Conservation (phyloP, 73 alveolate species). For the Stentor coeruleus region DNA sequence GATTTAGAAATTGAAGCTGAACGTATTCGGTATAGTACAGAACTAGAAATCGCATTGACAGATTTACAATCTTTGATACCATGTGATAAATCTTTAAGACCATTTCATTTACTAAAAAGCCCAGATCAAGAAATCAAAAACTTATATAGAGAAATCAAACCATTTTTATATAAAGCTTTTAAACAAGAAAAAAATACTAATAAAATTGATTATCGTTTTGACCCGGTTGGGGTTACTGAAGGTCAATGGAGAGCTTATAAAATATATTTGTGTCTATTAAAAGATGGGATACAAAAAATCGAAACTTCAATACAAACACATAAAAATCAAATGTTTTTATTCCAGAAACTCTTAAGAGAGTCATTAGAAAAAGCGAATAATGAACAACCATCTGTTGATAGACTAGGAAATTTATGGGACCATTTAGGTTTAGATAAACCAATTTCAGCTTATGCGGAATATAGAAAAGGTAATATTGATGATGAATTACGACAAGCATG, state of each 20-base stretch:
- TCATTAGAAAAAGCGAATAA: neutral
- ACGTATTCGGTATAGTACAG: neutral
- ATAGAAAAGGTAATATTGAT: constrained; percentile 19
- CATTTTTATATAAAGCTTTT: neutral
- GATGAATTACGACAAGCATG: too few species aligned
- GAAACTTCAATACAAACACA: neutral
- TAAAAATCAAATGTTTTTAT: neutral
- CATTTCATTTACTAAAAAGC: neutral
- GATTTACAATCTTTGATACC: too few species aligned
- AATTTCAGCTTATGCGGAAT: constrained; percentile 40
- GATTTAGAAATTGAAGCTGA: constrained; percentile 25
- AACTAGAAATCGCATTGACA: constrained; percentile 36
- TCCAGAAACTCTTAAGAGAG: neutral
- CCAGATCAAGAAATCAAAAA: neutral
- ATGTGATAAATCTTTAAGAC: too few species aligned
- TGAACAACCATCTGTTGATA: neutral
- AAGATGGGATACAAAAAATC: neutral
- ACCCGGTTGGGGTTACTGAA: constrained; percentile 6
- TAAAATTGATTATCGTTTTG: neutral
- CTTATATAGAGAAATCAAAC: neutral
- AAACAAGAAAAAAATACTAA: neutral
- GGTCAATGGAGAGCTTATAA: constrained; percentile 1
- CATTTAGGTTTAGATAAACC: constrained; percentile 40
- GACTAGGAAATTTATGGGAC: constrained; percentile 40
- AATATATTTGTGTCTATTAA: neutral